phyloP scores from a whole-genome alignment of 2,329 filamentous ascomycete genomes.

The Ophiostoma himal-ulmi region DNA sequence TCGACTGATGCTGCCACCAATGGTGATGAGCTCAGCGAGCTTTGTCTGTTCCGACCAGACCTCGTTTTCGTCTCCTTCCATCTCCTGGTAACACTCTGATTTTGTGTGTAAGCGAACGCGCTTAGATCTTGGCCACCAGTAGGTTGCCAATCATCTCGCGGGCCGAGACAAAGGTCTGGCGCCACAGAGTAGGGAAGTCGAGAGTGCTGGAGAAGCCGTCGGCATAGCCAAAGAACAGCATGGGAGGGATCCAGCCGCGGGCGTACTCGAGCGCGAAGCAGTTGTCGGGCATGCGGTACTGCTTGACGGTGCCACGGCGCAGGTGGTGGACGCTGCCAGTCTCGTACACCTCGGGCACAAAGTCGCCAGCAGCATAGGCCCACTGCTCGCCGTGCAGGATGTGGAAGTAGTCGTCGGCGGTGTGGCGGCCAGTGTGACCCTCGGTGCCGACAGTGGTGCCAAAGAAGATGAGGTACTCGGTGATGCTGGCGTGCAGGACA shows the following conservation, averaged over 20 bases:
- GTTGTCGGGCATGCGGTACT: conserved; percentile 71
- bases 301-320: conserved; percentile 64
- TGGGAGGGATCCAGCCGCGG: conserved; percentile 84
- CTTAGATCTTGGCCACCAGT: conserved; percentile 60
- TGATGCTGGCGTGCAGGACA: conserved; percentile 80
- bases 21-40: not conserved
- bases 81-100: not conserved
- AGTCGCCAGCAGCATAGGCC: conserved; percentile 65
- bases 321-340: conserved; percentile 67
- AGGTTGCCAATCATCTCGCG: conserved; percentile 72
- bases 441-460: conserved; percentile 79
- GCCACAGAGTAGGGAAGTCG: conserved; percentile 79
- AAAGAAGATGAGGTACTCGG: conserved; percentile 87
- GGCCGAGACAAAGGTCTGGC: conserved; percentile 67
- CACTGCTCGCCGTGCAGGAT: conserved; percentile 74
- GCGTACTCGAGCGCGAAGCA: conserved; percentile 83
- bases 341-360: conserved; percentile 63
- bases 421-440: conserved; percentile 82
- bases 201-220: conserved; percentile 75
- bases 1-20: not conserved
- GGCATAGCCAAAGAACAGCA: conserved; percentile 85
- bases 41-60: not conserved
- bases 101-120: not conserved
- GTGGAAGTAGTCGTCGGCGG: conserved; percentile 91
- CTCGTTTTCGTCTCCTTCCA: not conserved